A percentile compares a stretch with the other conserved stretches of the same genome.
Evolutionary conservation across 306 rosid genomes (phyloP).

Genomic region (Pterocarpus santalinus): DNA sequence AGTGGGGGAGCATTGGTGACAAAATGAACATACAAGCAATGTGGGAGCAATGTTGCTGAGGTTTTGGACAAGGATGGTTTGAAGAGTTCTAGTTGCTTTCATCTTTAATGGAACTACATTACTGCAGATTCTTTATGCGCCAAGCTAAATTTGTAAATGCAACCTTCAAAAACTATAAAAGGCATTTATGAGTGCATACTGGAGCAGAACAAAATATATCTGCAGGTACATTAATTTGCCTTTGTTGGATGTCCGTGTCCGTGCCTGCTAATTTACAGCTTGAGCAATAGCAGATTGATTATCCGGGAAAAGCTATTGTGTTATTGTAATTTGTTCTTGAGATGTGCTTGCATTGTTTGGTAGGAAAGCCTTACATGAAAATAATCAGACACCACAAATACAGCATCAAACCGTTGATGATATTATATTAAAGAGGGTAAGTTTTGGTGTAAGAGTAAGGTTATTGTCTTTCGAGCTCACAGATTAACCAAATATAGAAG

Average conservation of each 20-base stretch:
- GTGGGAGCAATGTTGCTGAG: not conserved
- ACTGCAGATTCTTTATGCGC: conserved; percentile 26
- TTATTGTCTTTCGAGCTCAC: too few relatives aligned
- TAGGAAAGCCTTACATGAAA: not conserved
- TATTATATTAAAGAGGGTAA: not conserved
- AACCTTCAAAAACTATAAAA: not conserved
- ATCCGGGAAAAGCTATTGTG: not conserved
- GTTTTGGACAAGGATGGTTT: not conserved
- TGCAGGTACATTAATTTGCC: conserved; percentile 9
- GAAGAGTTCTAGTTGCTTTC: conserved; percentile 7
- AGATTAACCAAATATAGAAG: not conserved
- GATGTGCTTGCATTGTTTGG: not conserved
- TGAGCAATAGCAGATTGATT: conserved; percentile 11
- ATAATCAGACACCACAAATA: not conserved
- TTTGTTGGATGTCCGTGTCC: conserved; percentile 4
- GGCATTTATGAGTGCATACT: conserved; percentile 6
- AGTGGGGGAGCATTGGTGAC: conserved; percentile 51
- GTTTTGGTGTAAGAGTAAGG: too few relatives aligned
- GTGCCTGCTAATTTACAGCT: not conserved
- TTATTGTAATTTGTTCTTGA: conserved; percentile 7
- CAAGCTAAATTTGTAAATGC: conserved; percentile 22
- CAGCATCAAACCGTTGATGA: not conserved
- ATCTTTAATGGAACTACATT: conserved; percentile 2
- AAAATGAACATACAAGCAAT: conserved; percentile 42
- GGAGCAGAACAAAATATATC: conserved; percentile 27